Conservation (phyloP, 1,284 basidiomycete genomes). For the Apiotrichum mycotoxinovorans region DNA sequence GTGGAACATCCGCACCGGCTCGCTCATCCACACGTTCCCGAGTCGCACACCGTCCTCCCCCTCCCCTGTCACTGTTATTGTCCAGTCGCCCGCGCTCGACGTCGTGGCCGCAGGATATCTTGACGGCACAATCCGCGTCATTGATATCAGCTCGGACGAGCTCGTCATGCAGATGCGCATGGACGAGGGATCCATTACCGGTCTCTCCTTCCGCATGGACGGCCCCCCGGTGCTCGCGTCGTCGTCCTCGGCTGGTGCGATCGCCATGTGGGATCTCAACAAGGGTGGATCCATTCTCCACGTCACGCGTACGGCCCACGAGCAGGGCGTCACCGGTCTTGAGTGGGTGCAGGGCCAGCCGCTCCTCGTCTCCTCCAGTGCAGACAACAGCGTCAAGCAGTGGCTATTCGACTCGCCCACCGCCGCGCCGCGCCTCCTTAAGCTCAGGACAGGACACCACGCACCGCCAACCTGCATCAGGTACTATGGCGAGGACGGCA, state of each 20-base stretch:
- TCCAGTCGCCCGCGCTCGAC: constrained; percentile 93
- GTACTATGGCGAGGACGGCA: constrained; percentile 95
- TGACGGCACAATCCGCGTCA: constrained; percentile 80
- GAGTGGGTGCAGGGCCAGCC: constrained; percentile 91
- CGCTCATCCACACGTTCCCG: constrained; percentile 53
- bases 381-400: constrained; percentile 97
- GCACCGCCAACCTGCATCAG: constrained; percentile 86
- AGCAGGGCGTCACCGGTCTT: constrained; percentile 70
- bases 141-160: constrained; percentile 87
- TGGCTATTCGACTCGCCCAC: constrained; percentile 95
- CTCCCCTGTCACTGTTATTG: constrained; percentile 67
- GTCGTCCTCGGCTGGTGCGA: constrained; percentile 76
- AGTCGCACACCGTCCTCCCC: constrained; percentile 40
- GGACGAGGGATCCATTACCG: constrained; percentile 67
- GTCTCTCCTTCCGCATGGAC: constrained; percentile 82
- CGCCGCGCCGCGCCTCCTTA: constrained; percentile 77
- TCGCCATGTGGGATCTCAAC: constrained; percentile 87
- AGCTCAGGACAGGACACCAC: constrained; percentile 88
- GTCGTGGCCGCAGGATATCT: constrained; percentile 87
- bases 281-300: constrained; percentile 75
- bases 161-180: constrained; percentile 81
- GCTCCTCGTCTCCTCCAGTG: constrained; percentile 77
- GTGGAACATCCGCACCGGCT: constrained; percentile 91
- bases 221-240: constrained; percentile 82
- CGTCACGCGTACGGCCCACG: constrained; percentile 79